A percentile compares a stretch with the other conserved stretches of the same genome.
Evolutionary conservation across 2,329 filamentous ascomycete genomes (phyloP).

Genomic region (Xylaria sp.): DNA sequence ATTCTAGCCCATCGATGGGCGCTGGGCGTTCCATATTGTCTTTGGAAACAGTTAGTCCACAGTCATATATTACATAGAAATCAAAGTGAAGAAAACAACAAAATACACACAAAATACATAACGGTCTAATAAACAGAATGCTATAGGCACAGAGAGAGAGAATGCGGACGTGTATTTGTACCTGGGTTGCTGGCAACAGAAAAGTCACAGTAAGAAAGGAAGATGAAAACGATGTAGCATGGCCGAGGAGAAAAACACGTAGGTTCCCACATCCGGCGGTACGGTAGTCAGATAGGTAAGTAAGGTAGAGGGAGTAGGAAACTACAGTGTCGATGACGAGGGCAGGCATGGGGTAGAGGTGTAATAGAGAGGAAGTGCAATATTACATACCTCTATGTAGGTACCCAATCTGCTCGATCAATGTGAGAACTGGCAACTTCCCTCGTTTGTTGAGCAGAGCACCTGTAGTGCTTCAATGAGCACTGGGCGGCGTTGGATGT

Average conservation of each 20-base stretch:
- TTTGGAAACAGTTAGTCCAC: slow-evolving; percentile 4
- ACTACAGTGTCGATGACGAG: neutral
- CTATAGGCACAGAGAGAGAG: neutral
- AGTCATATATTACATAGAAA: neutral
- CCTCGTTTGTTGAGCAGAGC: neutral
- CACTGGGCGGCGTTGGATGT: neutral
- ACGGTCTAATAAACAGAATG: neutral
- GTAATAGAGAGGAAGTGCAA: neutral
- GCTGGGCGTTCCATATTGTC: slow-evolving; percentile 13
- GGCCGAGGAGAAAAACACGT: no score
- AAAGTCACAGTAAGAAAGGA: neutral
- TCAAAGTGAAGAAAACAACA: neutral
- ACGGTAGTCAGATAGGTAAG: no score
- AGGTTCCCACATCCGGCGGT: neutral
- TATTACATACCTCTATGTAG: neutral
- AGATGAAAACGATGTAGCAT: neutral
- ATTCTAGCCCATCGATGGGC: neutral
- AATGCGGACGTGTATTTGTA: neutral
- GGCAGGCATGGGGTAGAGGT: neutral
- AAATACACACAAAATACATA: neutral
- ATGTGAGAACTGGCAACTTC: neutral
- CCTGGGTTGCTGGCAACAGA: neutral
- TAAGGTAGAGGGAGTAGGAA: neutral
- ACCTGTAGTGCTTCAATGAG: neutral
- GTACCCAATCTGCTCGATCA: neutral